Conservation (phyloP, 225 moss, liverwort and hornwort species). For the Polytrichum formosum region DNA sequence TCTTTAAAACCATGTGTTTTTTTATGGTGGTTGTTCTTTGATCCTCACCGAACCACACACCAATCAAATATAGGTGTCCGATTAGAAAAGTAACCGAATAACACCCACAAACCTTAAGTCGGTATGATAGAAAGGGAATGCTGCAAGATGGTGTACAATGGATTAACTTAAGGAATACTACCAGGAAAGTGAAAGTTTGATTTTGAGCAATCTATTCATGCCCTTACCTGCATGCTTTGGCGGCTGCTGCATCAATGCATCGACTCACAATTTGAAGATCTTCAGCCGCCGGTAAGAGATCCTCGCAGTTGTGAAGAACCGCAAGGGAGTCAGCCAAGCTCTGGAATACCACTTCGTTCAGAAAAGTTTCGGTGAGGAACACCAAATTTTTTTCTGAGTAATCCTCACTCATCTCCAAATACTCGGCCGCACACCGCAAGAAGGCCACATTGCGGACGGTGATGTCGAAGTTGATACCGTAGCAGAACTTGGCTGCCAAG, state of each 20-base stretch:
- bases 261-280: conserved; percentile 43
- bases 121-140: too few relatives aligned
- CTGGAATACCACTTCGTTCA: conserved; percentile 43
- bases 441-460: conserved; percentile 46
- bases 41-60: too few relatives aligned
- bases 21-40: too few relatives aligned
- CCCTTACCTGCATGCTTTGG: conserved; percentile 36
- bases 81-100: not conserved
- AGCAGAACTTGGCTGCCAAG: conserved; percentile 50
- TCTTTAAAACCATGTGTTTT: too few relatives aligned
- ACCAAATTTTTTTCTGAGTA: conserved; percentile 41
- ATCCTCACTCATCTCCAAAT: conserved; percentile 44
- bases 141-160: too few relatives aligned
- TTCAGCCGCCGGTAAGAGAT: conserved; percentile 35
- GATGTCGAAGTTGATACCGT: conserved; percentile 42
- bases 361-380: conserved; percentile 42
- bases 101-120: too few relatives aligned
- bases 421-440: conserved; percentile 49
- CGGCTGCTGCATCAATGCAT: conserved; percentile 40
- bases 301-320: conserved; percentile 43
- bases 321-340: conserved; percentile 43
- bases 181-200: too few relatives aligned
- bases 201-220: not conserved
- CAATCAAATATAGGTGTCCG: too few relatives aligned
- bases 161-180: too few relatives aligned